Conservation (phyloP, 1,284 basidiomycete genomes). For the Coriolopsis trogii region DNA sequence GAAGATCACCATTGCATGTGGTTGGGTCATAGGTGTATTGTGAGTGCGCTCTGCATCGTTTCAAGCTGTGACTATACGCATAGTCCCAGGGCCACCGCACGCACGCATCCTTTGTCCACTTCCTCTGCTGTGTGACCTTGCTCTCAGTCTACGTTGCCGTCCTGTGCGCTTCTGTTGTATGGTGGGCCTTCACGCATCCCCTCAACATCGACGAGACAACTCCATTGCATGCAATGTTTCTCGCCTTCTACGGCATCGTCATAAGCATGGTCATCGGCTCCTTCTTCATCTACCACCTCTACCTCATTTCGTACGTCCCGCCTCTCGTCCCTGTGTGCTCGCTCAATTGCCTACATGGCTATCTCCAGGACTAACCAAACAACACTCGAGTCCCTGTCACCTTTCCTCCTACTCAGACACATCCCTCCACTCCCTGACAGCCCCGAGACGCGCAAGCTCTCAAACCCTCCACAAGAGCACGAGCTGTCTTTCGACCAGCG, state of each 20-base stretch:
- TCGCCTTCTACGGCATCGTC: slow-evolving; percentile 63
- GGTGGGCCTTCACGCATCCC: slow-evolving; percentile 70
- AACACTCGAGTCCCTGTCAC: slow-evolving; percentile 80
- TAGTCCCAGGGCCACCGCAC: slow-evolving; percentile 74
- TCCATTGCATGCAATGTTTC: slow-evolving; percentile 72
- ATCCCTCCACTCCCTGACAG: slow-evolving; percentile 59
- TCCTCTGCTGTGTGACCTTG: slow-evolving; percentile 69
- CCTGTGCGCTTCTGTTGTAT: slow-evolving; percentile 60
- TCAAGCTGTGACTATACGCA: background rate
- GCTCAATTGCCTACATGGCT: background rate
- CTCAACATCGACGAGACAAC: slow-evolving; percentile 58
- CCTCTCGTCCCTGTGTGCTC: background rate
- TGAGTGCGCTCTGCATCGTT: slow-evolving; percentile 38
- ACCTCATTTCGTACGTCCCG: slow-evolving; percentile 72
- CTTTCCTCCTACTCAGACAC: slow-evolving; percentile 72
- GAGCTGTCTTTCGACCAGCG: slow-evolving; percentile 76
- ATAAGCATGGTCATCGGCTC: slow-evolving; percentile 76
- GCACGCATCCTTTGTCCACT: slow-evolving; percentile 86
- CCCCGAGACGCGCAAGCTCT: slow-evolving; percentile 48
- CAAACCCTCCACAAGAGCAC: slow-evolving; percentile 74
- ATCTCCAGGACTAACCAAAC: slow-evolving; percentile 83
- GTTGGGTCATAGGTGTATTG: slow-evolving; percentile 80
- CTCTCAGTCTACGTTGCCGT: slow-evolving; percentile 65
- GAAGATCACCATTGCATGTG: slow-evolving; percentile 94
- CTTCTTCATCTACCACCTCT: slow-evolving; percentile 79